Base-by-base conservation (phyloP, 1,284 basidiomycete genomes). In the Tetrapyrgos nigripes region DNA sequence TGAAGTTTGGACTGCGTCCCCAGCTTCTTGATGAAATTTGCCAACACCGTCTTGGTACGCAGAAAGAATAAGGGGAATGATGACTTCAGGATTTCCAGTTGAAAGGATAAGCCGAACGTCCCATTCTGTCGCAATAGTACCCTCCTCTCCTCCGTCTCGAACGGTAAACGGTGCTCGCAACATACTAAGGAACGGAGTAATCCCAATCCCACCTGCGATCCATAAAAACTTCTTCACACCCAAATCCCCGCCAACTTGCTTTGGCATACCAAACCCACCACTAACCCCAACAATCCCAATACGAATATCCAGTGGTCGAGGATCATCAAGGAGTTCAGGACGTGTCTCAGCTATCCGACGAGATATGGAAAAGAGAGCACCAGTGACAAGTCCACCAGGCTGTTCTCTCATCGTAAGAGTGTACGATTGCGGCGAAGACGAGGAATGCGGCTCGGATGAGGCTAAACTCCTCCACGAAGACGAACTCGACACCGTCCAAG, bases 111-210 rank as follows among this genome's bases (percentile, higher is more conserved):
- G 66, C 0, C 73, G 67, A 47, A 85, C 73, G 55, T 83, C 77
- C 66, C 73, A 76, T 10, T 61, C 33, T 5, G 14, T 27, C 26
- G 27, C 26, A 17, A 19, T 31, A 19, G 40, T 8, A 44, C 8
- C 23, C 28, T 55, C 35, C 54, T 58, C 21, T 61, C 47, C 26
- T 53, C 53, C 24, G 57, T 46, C 23, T 46, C 53, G 19, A 63
- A 55, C 11, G 67, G 59, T 19, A 59, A 53, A 49, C 11, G 31
- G 65, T 61, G 69, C 67, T 28, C 62, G 63, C 2, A 85, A 70
- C 80, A 86, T 81, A 50, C 78, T 77, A 31, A 88, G 63, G 69
- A 85, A 86, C 0, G 84, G 85, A 10, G 85, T 88, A 10, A 86
- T 58, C 1, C 85, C 85, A 51, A 88, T 85, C 0, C 84, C 85